phyloP scores from a whole-genome alignment of 2,329 filamentous ascomycete genomes.

The Fusarium hostae region DNA sequence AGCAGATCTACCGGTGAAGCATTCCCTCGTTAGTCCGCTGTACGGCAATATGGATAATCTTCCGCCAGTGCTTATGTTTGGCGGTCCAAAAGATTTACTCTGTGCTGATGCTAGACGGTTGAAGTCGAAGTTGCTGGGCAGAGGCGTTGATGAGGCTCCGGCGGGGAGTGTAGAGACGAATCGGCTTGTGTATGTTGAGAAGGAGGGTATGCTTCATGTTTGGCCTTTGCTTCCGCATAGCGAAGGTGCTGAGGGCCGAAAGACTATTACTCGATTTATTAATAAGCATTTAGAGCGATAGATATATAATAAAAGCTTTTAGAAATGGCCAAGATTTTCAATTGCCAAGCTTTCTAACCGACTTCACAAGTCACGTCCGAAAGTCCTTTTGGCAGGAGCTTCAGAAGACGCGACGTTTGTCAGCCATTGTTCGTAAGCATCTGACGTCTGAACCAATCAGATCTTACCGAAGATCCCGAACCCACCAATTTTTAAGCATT shows the following conservation, averaged over 20 bases:
- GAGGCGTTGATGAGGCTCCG: background rate
- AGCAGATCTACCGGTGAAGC: background rate
- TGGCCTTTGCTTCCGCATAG: slow-evolving; percentile 1
- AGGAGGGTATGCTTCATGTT: background rate
- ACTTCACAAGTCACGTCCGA: background rate
- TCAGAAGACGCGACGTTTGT: background rate
- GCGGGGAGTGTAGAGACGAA: background rate
- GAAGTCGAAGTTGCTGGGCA: background rate
- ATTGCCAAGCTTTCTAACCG: background rate
- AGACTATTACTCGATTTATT: background rate
- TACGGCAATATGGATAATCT: background rate
- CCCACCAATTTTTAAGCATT: background rate
- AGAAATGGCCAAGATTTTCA: background rate
- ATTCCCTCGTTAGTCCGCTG: background rate
- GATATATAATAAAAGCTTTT: background rate
- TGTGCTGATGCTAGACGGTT: background rate
- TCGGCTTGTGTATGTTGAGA: slow-evolving; percentile 4
- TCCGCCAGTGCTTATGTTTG: background rate
- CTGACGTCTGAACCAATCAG: background rate
- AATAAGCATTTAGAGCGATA: background rate
- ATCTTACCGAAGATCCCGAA: background rate
- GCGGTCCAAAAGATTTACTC: background rate
- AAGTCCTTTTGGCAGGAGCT: background rate
- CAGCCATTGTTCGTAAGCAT: background rate
- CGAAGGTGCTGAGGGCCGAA: background rate